Evolutionary conservation across 2,329 filamentous ascomycete genomes (phyloP).

Genomic region (Clarireedia paspali): DNA sequence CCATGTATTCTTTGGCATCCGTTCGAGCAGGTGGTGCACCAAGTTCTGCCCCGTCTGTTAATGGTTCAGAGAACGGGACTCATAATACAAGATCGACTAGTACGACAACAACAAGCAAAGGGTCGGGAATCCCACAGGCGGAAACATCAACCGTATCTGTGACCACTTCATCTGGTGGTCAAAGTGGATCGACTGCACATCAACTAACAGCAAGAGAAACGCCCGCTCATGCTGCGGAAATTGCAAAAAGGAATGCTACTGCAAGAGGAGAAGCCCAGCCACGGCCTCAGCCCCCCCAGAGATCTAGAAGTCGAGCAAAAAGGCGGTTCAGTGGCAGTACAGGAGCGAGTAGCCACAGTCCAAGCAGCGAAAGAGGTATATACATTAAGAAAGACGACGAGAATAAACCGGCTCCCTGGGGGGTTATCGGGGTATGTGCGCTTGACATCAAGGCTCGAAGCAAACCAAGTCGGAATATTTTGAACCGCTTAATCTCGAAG

Average conservation of each 20-base stretch:
- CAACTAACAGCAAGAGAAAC: slow-evolving; percentile 35
- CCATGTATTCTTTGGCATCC: slow-evolving; percentile 62
- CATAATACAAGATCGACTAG: slow-evolving; percentile 16
- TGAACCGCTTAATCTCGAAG: slow-evolving; percentile 84
- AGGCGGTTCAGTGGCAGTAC: slow-evolving; percentile 77
- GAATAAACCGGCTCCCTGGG: slow-evolving; percentile 53
- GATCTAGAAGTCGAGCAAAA: slow-evolving; percentile 62
- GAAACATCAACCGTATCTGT: slow-evolving; percentile 46
- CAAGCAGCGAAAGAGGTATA: slow-evolving; percentile 59
- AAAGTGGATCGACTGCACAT: slow-evolving; percentile 38
- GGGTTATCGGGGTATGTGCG: slow-evolving; percentile 85
- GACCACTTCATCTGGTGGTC: slow-evolving; percentile 41
- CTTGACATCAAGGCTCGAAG: slow-evolving; percentile 92
- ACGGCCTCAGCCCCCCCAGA: slow-evolving; percentile 38
- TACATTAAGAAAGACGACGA: slow-evolving; percentile 47
- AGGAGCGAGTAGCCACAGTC: slow-evolving; percentile 72
- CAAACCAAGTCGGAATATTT: slow-evolving; percentile 92
- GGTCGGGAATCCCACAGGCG: slow-evolving; percentile 32
- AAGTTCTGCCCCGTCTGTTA: slow-evolving; percentile 44
- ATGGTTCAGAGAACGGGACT: slow-evolving; percentile 42
- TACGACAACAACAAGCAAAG: slow-evolving; percentile 17
- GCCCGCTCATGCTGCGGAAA: slow-evolving; percentile 24
- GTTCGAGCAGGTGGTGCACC: slow-evolving; percentile 38
- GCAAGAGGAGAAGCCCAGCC: slow-evolving; percentile 25
- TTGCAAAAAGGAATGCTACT: slow-evolving; percentile 27